A percentile compares a stretch with the other conserved stretches of the same genome.
These are phyloP conservation scores for Rhinocladiella mackenziei DNA, from an alignment of 2,329 filamentous ascomycete genomes.

Conservation along the genomic window DNA sequence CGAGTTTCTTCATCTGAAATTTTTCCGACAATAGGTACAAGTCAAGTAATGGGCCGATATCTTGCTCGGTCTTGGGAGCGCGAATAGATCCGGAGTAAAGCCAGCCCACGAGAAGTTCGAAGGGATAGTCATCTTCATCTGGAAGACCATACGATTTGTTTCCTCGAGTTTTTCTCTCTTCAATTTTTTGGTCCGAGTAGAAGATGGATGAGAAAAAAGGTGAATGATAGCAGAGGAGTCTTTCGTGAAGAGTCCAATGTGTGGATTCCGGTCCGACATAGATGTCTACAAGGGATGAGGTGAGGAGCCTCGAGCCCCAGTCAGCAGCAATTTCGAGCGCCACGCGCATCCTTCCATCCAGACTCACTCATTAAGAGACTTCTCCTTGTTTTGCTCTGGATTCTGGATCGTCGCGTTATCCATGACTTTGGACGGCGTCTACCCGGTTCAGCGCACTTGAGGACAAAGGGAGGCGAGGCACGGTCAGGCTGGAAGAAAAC, in stretches of 20 bases:
- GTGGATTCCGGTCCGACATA: conserved; percentile 54
- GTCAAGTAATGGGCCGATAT: conserved; percentile 50
- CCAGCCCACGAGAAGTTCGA: conserved; percentile 53
- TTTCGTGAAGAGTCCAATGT: conserved; percentile 55
- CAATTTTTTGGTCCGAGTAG: conserved; percentile 39
- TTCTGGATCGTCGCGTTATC: conserved; percentile 21
- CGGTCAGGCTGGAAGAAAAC: too few species aligned
- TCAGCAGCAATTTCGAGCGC: too few species aligned
- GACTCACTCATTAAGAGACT: conserved; percentile 43
- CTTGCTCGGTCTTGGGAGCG: conserved; percentile 47
- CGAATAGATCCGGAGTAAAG: conserved; percentile 50
- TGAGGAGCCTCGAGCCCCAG: conserved; percentile 45
- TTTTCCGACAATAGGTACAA: conserved; percentile 54
- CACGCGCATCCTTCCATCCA: too few species aligned
- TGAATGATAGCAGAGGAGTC: conserved; percentile 53
- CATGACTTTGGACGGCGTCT: conserved; percentile 14
- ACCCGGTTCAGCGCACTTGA: background rate
- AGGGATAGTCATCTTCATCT: conserved; percentile 50
- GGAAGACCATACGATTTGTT: conserved; percentile 46
- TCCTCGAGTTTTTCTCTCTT: conserved; percentile 29
- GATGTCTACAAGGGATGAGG: conserved; percentile 53
- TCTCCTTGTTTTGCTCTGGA: conserved; percentile 31
- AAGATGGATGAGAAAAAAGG: conserved; percentile 53
- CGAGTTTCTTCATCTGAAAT: conserved; percentile 48
- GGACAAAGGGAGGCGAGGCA: too few species aligned